Conservation (phyloP, 768 basidiomycete species). For the Tricholoma sp. region DNA sequence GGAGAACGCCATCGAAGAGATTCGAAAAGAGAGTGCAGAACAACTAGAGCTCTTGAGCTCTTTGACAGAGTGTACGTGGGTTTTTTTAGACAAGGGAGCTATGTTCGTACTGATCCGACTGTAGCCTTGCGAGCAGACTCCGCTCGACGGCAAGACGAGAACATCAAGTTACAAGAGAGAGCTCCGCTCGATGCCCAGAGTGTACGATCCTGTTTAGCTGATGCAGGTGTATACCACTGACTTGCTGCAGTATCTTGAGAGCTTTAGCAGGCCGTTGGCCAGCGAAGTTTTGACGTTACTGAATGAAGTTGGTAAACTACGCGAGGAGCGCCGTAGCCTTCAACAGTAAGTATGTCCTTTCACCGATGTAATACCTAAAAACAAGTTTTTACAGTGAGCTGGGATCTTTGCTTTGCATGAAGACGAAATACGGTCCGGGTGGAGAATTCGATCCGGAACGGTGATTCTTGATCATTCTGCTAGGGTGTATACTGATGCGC, state of each 20-base stretch:
- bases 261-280: conserved; percentile 81
- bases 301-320: conserved; percentile 76
- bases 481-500: not conserved
- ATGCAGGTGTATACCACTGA: conserved; percentile 1
- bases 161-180: conserved; percentile 59
- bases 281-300: conserved; percentile 80
- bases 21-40: conserved; percentile 54
- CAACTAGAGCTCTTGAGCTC: conserved; percentile 49
- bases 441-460: conserved; percentile 83
- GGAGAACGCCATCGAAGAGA: conserved; percentile 54
- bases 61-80: conserved; percentile 51
- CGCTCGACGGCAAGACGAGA: conserved; percentile 58
- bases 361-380: not conserved
- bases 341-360: conserved; percentile 74
- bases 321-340: conserved; percentile 70
- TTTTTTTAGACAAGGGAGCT: not conserved
- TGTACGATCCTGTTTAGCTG: conserved; percentile 14
- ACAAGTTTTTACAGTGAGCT: conserved; percentile 50
- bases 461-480: conserved; percentile 26
- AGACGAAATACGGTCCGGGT: conserved; percentile 73
- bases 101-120: conserved; percentile 3
- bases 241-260: conserved; percentile 63
- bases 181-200: conserved; percentile 80
- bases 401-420: conserved; percentile 62
- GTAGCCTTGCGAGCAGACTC: conserved; percentile 67